Evolutionary conservation across 2,329 filamentous ascomycete species (phyloP), one percentile per base, ranked within the genome.

Genomic region (Colletotrichum cordylinicola): DNA sequence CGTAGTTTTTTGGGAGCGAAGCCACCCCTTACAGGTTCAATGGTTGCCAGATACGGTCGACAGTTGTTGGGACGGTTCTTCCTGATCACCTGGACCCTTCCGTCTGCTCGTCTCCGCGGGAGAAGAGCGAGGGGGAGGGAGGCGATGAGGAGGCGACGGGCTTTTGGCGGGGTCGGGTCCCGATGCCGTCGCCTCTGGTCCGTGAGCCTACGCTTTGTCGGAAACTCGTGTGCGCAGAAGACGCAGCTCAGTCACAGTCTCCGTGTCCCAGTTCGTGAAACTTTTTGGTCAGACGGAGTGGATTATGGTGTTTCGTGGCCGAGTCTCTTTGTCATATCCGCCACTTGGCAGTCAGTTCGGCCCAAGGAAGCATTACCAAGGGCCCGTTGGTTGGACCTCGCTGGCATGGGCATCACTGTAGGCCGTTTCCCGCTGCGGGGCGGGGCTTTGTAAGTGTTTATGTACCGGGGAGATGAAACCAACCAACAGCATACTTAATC

Each of bases 151-250:
- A 27, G 33, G 61, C 21, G 61, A 64, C 7, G 33, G 16, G n/a
- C 21, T 33, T 35, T 13, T 31, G 16, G 58, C 58, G 29, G 58
- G 27, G 29, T 31, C 24, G 35, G 43, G 52, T 24, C n/a, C 27
- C 33, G 65, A 16, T 35, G 61, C 21, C 21, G 12, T 43, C 18
- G 56, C 67, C 27, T 62, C 56, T 52, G 73, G 69, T 56, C 73
- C 56, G 73, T 75, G 73, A n/a, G 69, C 16, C 15, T 27, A 62
- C 69, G 74, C 70, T 75, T 62, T 27, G 69, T 64, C 16, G n/a
- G 33, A 43, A 24, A 10, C 35, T 37, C 35, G 61, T 43, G 43
- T 18, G 58, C 27, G 61, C 61, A 29, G 37, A 64, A 58, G 37
- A 21, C 35, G 31, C 35, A 55, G 52, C 31, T 55, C 10, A 15